Evolutionary conservation across 768 basidiomycete species (phyloP), one percentile per base, ranked within the genome.

Genomic region (Tricholoma terreum): DNA sequence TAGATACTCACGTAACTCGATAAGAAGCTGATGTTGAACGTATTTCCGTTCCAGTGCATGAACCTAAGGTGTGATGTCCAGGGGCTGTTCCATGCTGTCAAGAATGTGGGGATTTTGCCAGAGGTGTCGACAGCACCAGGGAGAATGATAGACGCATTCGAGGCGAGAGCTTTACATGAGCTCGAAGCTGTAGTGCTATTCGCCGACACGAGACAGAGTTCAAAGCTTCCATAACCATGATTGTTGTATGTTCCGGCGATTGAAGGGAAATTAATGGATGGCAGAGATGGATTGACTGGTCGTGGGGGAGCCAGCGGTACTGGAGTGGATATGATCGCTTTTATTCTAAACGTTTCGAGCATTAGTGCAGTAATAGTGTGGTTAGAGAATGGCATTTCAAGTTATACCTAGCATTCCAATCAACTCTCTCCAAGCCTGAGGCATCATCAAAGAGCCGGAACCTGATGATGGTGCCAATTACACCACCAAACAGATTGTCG

Each of bases 391-490:
- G 50, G 42, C 6, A 14, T 19, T 46, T n/a, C n/a, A n/a, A n/a
- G n/a, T n/a, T 53, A 10, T 30, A 65, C 69, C 67, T 59, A 8
- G 57, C 52, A 35, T 58, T 57, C 70, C 70, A 71, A 52, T 69
- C 66, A 15, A 71, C 58, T n/a, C 59, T 59, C 17, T 66, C 55
- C 17, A 67, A 56, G 4, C 58, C 57, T 3, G 69, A 56, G 7
- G 61, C 60, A n/a, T 56, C 45, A 53, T 71, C 70, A 40, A 67
- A 50, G 35, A 71, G 60, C 50, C 64, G 62, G 56, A 60, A 67
- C 48, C 67, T 68, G 40, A 69, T 58, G 24, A 66, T 52, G 15
- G 66, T 62, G 15, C 51, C 40, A 27, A 69, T 59, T 2, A 38
- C 21, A 7, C 9, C 43, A 0, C 70, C 68, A 48, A 65, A 64